These are phyloP conservation scores for Hymenoscyphus occultus DNA, from an alignment of 2,329 filamentous ascomycete genomes.

Conservation along the genomic window DNA sequence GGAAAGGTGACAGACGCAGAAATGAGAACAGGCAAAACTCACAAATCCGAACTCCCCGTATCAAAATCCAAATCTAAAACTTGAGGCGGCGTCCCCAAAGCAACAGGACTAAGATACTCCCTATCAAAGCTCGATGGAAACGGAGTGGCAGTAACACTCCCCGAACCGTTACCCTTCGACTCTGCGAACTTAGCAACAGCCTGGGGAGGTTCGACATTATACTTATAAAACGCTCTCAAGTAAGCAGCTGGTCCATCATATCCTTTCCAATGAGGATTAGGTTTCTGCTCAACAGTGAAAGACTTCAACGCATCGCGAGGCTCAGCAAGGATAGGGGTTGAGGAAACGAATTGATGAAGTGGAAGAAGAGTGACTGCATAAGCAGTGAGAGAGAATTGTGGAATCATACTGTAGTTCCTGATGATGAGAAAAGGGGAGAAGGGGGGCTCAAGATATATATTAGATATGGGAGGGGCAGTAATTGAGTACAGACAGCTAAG, in stretches of 20 bases:
- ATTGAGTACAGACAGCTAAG: conserved; percentile 1
- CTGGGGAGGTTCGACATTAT: conserved; percentile 7
- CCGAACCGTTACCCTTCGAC: conserved; percentile 5
- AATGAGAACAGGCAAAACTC: not conserved
- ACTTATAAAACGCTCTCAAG: conserved; percentile 10
- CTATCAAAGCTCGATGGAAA: conserved; percentile 15
- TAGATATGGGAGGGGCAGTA: not conserved
- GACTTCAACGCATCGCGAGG: not conserved
- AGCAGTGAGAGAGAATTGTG: conserved; percentile 5
- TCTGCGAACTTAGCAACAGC: not conserved
- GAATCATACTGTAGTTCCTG: conserved; percentile 5
- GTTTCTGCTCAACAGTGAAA: conserved; percentile 8
- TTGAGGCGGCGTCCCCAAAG: conserved; percentile 23
- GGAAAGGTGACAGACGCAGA: not conserved
- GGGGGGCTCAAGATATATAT: conserved; percentile 9
- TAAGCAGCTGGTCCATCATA: conserved; percentile 9
- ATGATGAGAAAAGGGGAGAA: not conserved
- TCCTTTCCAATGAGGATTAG: conserved; percentile 6
- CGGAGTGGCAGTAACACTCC: conserved; percentile 9
- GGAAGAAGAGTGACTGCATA: conserved; percentile 7
- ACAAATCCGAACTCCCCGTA: conserved; percentile 26
- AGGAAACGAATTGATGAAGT: conserved; percentile 8
- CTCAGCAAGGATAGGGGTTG: conserved; percentile 5
- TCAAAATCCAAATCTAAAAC: conserved; percentile 22
- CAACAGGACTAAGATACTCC: conserved; percentile 20